phyloP scores from a whole-genome alignment of 768 basidiomycete species.

The Glaciozyma martinii region DNA sequence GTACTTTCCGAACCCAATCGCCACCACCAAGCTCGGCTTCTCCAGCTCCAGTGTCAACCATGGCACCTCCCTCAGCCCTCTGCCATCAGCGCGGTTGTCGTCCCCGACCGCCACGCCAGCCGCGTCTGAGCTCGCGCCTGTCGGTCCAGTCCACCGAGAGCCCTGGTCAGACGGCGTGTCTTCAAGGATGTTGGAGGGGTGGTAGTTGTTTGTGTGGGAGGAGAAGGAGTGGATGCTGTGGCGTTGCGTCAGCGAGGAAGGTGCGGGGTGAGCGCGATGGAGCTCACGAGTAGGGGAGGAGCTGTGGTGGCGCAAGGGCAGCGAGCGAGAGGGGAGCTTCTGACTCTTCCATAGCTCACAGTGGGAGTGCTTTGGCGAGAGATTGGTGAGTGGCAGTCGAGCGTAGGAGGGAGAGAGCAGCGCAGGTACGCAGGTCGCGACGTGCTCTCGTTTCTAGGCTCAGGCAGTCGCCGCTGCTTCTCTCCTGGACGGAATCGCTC shows the following conservation, averaged over 20 bases:
- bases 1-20: constrained; percentile 22
- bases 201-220: not conserved
- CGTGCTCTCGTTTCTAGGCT: not conserved
- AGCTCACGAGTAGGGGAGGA: not conserved
- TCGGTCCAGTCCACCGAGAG: constrained; percentile 19
- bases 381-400: not conserved
- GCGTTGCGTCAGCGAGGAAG: not conserved
- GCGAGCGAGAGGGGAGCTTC: not conserved
- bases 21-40: not conserved
- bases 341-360: not conserved
- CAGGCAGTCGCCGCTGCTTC: not conserved
- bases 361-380: not conserved
- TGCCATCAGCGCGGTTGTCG: too few relatives aligned
- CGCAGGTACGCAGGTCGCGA: too few relatives aligned
- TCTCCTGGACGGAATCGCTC: not conserved
- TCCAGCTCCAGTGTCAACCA: constrained; percentile 23
- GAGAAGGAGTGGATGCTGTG: not conserved
- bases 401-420: too few relatives aligned
- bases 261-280: not conserved
- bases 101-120: not conserved
- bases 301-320: not conserved
- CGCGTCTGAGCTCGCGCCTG: not conserved
- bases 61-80: constrained; percentile 8
- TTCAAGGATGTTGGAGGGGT: not conserved
- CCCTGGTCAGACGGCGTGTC: constrained; percentile 3